Base-by-base conservation (phyloP, 1,139 yeast genomes). In the Geotrichum histeridarum region DNA sequence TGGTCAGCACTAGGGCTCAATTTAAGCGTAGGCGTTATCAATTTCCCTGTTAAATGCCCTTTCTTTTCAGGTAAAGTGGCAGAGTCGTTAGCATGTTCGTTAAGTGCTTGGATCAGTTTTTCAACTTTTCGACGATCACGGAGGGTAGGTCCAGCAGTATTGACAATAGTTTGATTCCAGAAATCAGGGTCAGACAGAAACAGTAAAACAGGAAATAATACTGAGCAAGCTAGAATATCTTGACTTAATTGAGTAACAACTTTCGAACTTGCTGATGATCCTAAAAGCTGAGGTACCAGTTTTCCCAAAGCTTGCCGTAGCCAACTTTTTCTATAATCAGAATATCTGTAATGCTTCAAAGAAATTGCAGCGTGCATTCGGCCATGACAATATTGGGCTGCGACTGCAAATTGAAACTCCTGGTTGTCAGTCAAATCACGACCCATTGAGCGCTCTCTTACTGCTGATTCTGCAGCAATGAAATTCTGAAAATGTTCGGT, bases 91-190 rank as follows among this genome's bases (percentile, higher is more conserved):
- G 88, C 78, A 60, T 86, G 91, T 59, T 81, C 77, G 59, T 83
- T 85, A 48, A 91, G 73, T 0, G 87, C 88, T 15, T 80, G 81
- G 58, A 95, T 73, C 15, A 90, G 75, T 60, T 82, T 80, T 59
- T 84, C 81, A 0, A 90, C 95, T 63, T 87, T 90, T 42, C 80
- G 80, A 58, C 91, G 76, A 63, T 89, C 94, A 59, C 82, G 83
- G 64, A 91, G 73, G 30, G 84, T 79, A 35, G 79, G 80, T 0
- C 89, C 85, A 2, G 87, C 80, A 2, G 79, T 67, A 53, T 79
- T 78, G 6, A 83, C 82, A 17, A 89, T 76, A 51, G 77, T 65
- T 54, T 81, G 77, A 65, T 90, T 91, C 79, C 85, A 85, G 59
- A 82, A 86, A 65, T 89, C 95, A 1, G 93, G 81, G 55, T 86